Evolutionary conservation across 2,329 filamentous ascomycete species (phyloP).

Genomic region (Calonectria naviculata): DNA sequence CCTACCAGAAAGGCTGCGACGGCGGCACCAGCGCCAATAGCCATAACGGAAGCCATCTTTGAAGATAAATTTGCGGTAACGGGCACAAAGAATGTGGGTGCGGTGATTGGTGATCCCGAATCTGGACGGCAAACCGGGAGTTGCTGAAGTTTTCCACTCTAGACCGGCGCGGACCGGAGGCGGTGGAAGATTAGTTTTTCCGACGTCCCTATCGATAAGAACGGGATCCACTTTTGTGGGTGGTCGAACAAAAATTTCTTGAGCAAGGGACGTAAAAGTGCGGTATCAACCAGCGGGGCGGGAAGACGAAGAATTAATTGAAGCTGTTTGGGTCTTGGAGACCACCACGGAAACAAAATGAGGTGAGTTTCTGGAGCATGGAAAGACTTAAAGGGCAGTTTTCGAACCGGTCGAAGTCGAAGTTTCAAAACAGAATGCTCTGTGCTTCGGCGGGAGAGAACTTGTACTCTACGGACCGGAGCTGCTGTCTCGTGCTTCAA

Average conservation of each 20-base stretch:
- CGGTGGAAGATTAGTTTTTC: conserved; percentile 32
- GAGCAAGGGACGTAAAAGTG: conserved; percentile 32
- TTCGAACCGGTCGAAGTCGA: background rate
- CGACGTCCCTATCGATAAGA: conserved; percentile 38
- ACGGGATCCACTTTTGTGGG: conserved; percentile 16
- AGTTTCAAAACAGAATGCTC: background rate
- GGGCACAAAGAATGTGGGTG: conserved; percentile 17
- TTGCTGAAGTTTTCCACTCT: conserved; percentile 40
- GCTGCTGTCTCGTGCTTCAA: conserved; percentile 11
- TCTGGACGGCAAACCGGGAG: conserved; percentile 30
- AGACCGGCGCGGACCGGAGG: conserved; percentile 38
- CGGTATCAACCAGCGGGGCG: conserved; percentile 37
- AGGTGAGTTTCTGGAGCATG: conserved; percentile 30
- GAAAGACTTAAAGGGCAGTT: background rate
- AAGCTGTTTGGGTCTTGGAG: conserved; percentile 38
- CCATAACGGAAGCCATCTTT: conserved; percentile 57
- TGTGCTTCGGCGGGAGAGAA: background rate
- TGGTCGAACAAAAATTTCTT: conserved; percentile 39
- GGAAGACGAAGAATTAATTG: conserved; percentile 39
- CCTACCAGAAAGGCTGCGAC: conserved; percentile 64
- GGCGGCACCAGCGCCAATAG: conserved; percentile 59
- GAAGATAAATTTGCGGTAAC: conserved; percentile 10
- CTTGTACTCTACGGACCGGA: conserved; percentile 1
- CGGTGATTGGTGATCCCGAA: conserved; percentile 26
- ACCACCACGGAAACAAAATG: conserved; percentile 40